Conservation (phyloP, 192 early-diverging fungal species). For the Jimgerdemannia lactiflua region DNA sequence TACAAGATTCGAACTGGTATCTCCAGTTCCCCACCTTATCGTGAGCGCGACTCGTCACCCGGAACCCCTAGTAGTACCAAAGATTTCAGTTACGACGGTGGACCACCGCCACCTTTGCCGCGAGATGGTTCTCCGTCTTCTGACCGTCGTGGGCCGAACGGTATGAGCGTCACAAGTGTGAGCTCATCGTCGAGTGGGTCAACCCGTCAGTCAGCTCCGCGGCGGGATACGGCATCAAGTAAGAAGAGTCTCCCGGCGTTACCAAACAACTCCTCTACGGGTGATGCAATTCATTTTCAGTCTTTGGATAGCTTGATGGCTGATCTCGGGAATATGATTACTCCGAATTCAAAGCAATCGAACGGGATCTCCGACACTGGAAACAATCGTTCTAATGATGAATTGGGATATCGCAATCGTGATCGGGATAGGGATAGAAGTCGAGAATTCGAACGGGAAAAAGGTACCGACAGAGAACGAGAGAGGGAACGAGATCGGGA, state of each 20-base stretch:
- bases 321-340: slow-evolving; percentile 60
- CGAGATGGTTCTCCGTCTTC: slow-evolving; percentile 15
- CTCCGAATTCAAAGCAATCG: not conserved
- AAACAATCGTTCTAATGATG: no score
- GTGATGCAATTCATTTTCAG: slow-evolving; percentile 48
- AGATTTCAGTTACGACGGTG: no score
- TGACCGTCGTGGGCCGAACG: slow-evolving; percentile 13
- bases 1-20: not conserved
- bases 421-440: no score
- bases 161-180: slow-evolving; percentile 17
- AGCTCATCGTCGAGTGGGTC: slow-evolving; percentile 3
- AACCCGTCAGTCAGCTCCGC: no score
- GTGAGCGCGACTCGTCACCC: slow-evolving; percentile 2
- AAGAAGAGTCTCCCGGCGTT: slow-evolving; percentile 10
- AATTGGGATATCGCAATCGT: no score
- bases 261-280: slow-evolving; percentile 16
- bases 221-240: slow-evolving; percentile 5
- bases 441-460: no score
- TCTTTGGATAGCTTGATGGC: slow-evolving; percentile 77
- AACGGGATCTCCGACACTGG: no score
- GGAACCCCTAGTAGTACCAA: slow-evolving; percentile 1
- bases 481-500: no score
- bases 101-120: slow-evolving; percentile 4
- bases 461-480: no score
- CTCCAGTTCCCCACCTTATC: not conserved